These are phyloP conservation scores for Wickerhamomyces tratensis DNA, from an alignment of 805 yeast genomes.

Conservation along the genomic window DNA sequence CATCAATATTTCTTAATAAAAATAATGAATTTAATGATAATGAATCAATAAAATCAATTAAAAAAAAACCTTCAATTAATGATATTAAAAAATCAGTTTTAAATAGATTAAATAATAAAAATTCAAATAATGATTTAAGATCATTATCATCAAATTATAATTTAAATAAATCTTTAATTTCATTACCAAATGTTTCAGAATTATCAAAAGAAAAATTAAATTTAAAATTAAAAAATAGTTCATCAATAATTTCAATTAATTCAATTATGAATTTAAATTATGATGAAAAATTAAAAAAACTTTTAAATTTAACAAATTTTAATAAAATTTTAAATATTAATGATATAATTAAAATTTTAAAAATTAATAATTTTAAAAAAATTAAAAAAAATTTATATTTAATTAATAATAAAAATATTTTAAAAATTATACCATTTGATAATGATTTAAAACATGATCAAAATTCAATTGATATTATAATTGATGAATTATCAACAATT, in stretches of 20 bases:
- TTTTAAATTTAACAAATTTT: conserved; percentile 27
- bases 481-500: conserved; percentile 38
- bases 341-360: conserved; percentile 8
- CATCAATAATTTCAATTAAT: conserved; percentile 35
- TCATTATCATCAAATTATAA: conserved; percentile 1
- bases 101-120: conserved; percentile 14
- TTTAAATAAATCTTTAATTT: conserved; percentile 33
- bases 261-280: conserved; percentile 6
- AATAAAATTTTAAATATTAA: conserved; percentile 22
- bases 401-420: conserved; percentile 33
- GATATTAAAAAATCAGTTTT: conserved; percentile 22
- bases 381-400: conserved; percentile 16
- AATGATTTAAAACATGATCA: conserved; percentile 28
- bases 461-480: conserved; percentile 28
- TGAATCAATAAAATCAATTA: conserved; percentile 17
- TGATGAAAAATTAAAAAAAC: conserved; percentile 17
- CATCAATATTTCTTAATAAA: conserved; percentile 14
- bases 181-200: conserved; percentile 46
- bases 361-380: conserved; percentile 5
- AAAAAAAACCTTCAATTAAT: conserved; percentile 15
- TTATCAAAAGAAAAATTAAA: conserved; percentile 45
- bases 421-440: conserved; percentile 47
- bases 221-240: conserved; percentile 40
- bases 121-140: conserved; percentile 14
- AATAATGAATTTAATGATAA: neutral